Percentiles rank a stretch among this genome's conserved stretches.
Evolutionary conservation across 2,329 filamentous ascomycete genomes (phyloP).

Genomic region (Penicillium sp.): DNA sequence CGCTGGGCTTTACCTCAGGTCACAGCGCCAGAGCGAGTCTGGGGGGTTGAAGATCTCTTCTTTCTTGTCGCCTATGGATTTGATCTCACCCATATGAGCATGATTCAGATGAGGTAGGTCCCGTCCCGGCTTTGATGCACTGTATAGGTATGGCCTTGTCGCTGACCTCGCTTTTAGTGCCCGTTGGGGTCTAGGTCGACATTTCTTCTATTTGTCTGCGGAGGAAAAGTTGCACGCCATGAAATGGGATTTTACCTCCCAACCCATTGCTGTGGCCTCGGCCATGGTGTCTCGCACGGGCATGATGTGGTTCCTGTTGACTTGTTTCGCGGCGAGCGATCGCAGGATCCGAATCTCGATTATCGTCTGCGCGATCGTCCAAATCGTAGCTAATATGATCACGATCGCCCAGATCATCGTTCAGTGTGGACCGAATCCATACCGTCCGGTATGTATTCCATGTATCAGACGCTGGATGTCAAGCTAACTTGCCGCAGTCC

Average conservation of each 20-base stretch:
- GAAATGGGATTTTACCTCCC: slow-evolving; percentile 24
- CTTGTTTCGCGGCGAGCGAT: slow-evolving; percentile 34
- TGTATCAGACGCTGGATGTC: not conserved
- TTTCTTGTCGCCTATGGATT: slow-evolving; percentile 31
- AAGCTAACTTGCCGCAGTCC: slow-evolving; percentile 32
- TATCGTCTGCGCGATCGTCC: slow-evolving; percentile 33
- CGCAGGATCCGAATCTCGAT: slow-evolving; percentile 31
- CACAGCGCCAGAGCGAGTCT: slow-evolving; percentile 31
- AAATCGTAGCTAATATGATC: slow-evolving; percentile 34
- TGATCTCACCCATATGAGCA: slow-evolving; percentile 33
- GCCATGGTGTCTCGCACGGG: slow-evolving; percentile 38
- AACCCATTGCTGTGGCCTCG: slow-evolving; percentile 31
- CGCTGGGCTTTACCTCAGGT: slow-evolving; percentile 33
- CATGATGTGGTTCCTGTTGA: slow-evolving; percentile 40
- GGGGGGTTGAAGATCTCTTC: slow-evolving; percentile 36
- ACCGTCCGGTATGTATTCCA: slow-evolving; percentile 21
- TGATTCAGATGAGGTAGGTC: slow-evolving; percentile 34
- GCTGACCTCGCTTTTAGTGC: slow-evolving; percentile 18
- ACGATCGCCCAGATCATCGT: slow-evolving; percentile 37
- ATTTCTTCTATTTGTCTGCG: slow-evolving; percentile 31
- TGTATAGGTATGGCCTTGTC: not conserved
- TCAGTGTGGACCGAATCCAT: slow-evolving; percentile 38
- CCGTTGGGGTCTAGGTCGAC: slow-evolving; percentile 33
- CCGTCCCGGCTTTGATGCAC: not conserved
- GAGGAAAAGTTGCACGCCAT: slow-evolving; percentile 28